phyloP scores from a whole-genome alignment of 495 filamentous ascomycete species.

The Ramalina intermedia region DNA sequence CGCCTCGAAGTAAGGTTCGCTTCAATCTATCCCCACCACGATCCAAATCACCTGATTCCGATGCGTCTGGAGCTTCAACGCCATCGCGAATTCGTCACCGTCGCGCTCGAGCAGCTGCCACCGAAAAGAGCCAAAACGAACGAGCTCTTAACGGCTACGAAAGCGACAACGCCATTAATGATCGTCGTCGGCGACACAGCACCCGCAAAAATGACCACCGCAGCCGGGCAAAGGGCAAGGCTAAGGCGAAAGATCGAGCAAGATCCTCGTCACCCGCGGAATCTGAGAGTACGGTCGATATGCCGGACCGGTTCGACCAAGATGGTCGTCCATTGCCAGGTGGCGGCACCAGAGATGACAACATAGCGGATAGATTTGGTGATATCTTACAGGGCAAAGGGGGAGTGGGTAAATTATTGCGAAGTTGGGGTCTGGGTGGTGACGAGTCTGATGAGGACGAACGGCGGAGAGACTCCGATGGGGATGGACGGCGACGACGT shows the following conservation, averaged over 20 bases:
- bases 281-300: constrained; percentile 34
- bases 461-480: constrained; percentile 1
- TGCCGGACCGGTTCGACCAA: constrained; percentile 54
- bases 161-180: constrained; percentile 9
- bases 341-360: constrained; percentile 21
- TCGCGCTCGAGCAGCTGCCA: constrained; percentile 9
- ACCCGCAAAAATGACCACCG: constrained; percentile 2
- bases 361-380: constrained; percentile 21
- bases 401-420: constrained; percentile 8
- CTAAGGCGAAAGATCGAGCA: constrained; percentile 1
- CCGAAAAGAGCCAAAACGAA: constrained; percentile 5
- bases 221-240: not conserved
- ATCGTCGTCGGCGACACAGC: constrained; percentile 17
- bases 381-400: constrained; percentile 22
- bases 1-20: constrained; percentile 12
- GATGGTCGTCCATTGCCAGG: constrained; percentile 37
- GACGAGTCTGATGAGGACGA: not conserved
- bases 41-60: constrained; percentile 3
- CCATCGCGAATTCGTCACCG: constrained; percentile 13
- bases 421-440: constrained; percentile 13
- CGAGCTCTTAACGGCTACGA: constrained; percentile 5
- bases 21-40: constrained; percentile 10
- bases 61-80: constrained; percentile 5
- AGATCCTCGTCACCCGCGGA: constrained; percentile 16
- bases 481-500: constrained; percentile 7